Percentiles rank a stretch among this genome's conserved stretches.
Evolutionary conservation across 768 basidiomycete genomes (phyloP).

Genomic region (Rhodotorula diobovata): DNA sequence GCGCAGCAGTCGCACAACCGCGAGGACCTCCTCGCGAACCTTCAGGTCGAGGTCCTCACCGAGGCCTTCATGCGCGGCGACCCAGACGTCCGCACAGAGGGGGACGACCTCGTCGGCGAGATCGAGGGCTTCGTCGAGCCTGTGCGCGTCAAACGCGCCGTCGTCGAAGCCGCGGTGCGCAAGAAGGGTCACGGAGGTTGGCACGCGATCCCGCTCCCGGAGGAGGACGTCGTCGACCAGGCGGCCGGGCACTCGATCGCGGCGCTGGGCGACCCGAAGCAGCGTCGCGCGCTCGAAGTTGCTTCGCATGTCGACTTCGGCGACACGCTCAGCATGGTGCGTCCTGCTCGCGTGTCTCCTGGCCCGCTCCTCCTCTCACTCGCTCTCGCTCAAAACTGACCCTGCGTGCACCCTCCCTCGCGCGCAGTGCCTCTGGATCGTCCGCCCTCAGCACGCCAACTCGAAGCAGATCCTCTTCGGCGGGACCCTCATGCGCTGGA

Average conservation of each 20-base stretch:
- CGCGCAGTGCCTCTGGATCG: slow-evolving; percentile 31
- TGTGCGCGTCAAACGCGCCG: slow-evolving; percentile 10
- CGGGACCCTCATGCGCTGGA: slow-evolving; percentile 35
- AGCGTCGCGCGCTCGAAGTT: background rate
- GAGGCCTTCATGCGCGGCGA: slow-evolving; percentile 31
- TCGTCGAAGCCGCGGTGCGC: background rate
- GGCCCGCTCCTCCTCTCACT: background rate
- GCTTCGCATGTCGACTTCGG: slow-evolving; percentile 16
- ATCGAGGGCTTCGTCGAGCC: slow-evolving; percentile 35
- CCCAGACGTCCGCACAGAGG: slow-evolving; percentile 24
- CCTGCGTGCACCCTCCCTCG: background rate
- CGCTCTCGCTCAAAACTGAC: no score
- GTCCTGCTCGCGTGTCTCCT: no score
- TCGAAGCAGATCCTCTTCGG: slow-evolving; percentile 35
- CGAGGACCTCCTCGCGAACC: slow-evolving; percentile 4
- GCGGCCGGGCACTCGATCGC: slow-evolving; percentile 7
- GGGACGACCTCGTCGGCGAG: slow-evolving; percentile 25
- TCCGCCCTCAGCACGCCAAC: slow-evolving; percentile 36
- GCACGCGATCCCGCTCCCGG: slow-evolving; percentile 1
- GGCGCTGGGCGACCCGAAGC: background rate
- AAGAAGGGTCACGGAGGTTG: slow-evolving; percentile 23
- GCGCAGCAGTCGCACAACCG: background rate
- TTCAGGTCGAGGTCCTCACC: slow-evolving; percentile 29
- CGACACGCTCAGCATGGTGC: slow-evolving; percentile 32
- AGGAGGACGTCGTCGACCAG: slow-evolving; percentile 6